Evolutionary conservation across 208 protist species (phyloP), one percentile per base, ranked within the genome.

Genomic region (Wallacemonas rigidus): DNA sequence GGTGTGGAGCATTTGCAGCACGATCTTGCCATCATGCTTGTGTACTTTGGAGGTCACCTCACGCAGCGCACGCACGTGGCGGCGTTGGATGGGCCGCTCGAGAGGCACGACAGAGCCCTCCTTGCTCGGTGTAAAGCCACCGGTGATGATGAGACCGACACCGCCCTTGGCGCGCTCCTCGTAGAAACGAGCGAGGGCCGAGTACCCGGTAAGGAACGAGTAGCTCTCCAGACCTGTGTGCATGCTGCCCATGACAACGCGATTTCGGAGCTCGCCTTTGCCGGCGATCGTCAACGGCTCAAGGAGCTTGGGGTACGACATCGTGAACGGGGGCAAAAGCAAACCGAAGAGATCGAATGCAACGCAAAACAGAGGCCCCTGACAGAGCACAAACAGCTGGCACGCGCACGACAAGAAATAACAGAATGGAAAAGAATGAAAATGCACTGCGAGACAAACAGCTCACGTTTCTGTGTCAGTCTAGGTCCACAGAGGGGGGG

Each of bases 211-310:
- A 35, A 63, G 51, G 6, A 67, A 58, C 12, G 57, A 80, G 71
- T 81, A 74, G 26, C 71, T 71, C 74, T 94, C 83, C 36, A 93
- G 81, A 7, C 83, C 80, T 1, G 88, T 93, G 79, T 95, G 92
- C 90, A 97, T 97, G 71, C 82, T 90, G 26, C 90, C 93, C 93
- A 97, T 97, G 39, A 97, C 43, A 6, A 92, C 86, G 48, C 90
- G 85, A 75, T 97, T 97, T 36, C 79, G 65, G 1, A 97, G 70
- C 35, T 82, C 91, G 8, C 80, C 90, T 69, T 92, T 92, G 45
- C 90, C 89, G 50, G 60, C 40, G 39, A 97, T 53, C 41, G 88
- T 73, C 3, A 97, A 75, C 1, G 90, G 89, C 69, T 82, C 67
- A 58, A 94, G 61, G 61, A 95, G 72, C 38, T 62, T 77, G 54